Percentiles rank a stretch among this genome's conserved stretches.
These are phyloP conservation scores for Aspergillus sp. DNA, from an alignment of 2,329 filamentous ascomycete genomes.

Conservation along the genomic window DNA sequence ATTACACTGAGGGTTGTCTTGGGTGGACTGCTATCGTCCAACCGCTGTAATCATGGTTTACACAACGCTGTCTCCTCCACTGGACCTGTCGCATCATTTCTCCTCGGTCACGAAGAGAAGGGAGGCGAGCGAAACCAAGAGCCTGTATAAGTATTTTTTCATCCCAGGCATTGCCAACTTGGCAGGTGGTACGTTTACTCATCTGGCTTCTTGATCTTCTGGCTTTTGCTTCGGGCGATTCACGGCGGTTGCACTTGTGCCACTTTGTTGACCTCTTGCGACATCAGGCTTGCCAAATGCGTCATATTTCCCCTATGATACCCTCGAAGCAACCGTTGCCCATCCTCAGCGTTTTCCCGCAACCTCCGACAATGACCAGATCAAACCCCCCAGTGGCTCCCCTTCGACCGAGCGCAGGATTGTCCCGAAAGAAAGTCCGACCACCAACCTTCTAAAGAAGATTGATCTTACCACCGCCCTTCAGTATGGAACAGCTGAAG, in stretches of 20 bases:
- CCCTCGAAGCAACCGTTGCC: slow-evolving; percentile 78
- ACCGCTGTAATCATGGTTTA: not conserved
- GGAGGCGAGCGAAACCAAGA: slow-evolving; percentile 68
- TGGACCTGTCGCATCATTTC: slow-evolving; percentile 78
- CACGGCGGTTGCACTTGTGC: not conserved
- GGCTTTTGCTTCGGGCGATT: not conserved
- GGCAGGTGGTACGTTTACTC: slow-evolving; percentile 53
- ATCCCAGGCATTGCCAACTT: slow-evolving; percentile 64
- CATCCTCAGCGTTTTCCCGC: slow-evolving; percentile 73
- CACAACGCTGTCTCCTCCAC: slow-evolving; percentile 48
- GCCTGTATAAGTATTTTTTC: slow-evolving; percentile 80
- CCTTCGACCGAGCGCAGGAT: slow-evolving; percentile 58
- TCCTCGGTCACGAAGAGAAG: slow-evolving; percentile 69
- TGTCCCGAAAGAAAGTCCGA: slow-evolving; percentile 68
- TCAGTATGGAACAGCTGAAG: slow-evolving; percentile 82
- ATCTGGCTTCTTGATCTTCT: not conserved
- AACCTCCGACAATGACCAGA: slow-evolving; percentile 59
- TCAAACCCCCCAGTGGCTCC: slow-evolving; percentile 32
- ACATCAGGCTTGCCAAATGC: slow-evolving; percentile 72
- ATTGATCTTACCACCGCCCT: slow-evolving; percentile 80
- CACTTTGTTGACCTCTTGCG: slow-evolving; percentile 4
- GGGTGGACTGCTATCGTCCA: not conserved
- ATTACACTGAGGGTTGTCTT: not conserved
- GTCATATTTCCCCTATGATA: slow-evolving; percentile 86
- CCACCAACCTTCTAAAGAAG: slow-evolving; percentile 63